A percentile compares a stretch with the other conserved stretches of the same genome.
These are phyloP conservation scores for Fusarium setosum DNA, from an alignment of 2,329 filamentous ascomycete species.

Conservation along the genomic window DNA sequence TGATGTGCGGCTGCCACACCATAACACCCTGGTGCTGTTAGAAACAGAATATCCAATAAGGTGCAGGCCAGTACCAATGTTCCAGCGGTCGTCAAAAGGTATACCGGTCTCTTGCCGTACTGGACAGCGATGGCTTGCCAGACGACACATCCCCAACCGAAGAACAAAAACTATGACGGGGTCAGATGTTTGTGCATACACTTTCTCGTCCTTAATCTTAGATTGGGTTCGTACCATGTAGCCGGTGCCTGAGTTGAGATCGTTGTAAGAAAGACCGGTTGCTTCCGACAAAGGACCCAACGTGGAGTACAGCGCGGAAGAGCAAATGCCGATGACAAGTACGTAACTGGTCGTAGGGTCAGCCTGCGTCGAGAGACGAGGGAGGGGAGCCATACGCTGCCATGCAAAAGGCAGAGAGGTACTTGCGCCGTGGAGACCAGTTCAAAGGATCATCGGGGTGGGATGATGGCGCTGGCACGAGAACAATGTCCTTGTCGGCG, in stretches of 20 bases:
- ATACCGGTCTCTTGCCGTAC: neutral
- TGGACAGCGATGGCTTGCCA: neutral
- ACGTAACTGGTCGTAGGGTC: neutral
- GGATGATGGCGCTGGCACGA: neutral
- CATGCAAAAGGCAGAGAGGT: neutral
- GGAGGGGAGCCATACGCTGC: neutral
- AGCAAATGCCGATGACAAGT: neutral
- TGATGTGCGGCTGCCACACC: conserved; percentile 10
- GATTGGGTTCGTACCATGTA: neutral
- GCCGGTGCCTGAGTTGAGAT: neutral
- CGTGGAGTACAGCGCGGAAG: neutral
- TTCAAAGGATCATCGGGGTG: neutral
- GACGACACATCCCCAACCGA: neutral
- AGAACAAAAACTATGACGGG: neutral
- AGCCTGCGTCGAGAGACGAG: neutral
- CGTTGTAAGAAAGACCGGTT: neutral
- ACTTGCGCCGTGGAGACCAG: neutral
- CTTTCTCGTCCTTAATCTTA: too few species aligned
- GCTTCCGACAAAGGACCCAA: neutral
- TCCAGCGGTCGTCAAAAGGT: neutral
- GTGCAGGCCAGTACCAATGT: neutral
- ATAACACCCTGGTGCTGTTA: neutral
- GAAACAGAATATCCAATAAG: neutral
- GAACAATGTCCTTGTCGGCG: neutral
- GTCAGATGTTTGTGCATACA: neutral